Base-by-base conservation (phyloP, 2,329 filamentous ascomycete species). In the Mollisia scopiformis region DNA sequence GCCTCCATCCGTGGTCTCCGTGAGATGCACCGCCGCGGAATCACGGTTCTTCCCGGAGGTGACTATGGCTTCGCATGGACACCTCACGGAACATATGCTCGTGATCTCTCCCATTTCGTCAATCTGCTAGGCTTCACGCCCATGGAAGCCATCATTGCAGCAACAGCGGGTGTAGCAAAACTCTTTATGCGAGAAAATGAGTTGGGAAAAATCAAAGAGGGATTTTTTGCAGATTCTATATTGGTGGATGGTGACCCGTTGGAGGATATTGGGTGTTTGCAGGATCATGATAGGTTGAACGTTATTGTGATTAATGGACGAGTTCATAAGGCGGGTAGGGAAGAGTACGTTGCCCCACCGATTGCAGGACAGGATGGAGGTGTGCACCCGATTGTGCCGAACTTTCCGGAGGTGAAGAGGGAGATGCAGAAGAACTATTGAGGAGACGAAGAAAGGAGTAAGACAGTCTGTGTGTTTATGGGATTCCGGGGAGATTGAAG, bases 301-400 rank as follows among this genome's bases (percentile, higher is more conserved):
- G 68, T 80, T n/a, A 80, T 81, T 43, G 71, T 79, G 51, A 80
- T 81, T 59, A 81, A 81, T 62, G 78, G 79, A 2, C 69, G 78
- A 1, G 72, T 81, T 3, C 78, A 80, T 61, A 81, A 81, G 61
- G 64, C 66, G 19, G 66, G 64, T 2, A 62, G 59, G 35, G 55
- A 65, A 21, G 64, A 66, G 41, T 62, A 66, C 55, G 52, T 65
- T 11, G 55, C 64, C 4, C 65, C 65, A 1, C 62, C 65, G 3
- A 55, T 66, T 4, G 59, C 60, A 6, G 61, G 65, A 5, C 65
- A 66, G 53, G 61, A 67, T 57, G 6, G 11, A 3, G 64, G 66
- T 56, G 33, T 19, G 11, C 61, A 65, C 61, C 46, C 56, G 2
- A 66, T 67, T 41, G 65, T 67, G 13, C 65, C 65, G n/a, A 63